Evolutionary conservation across 1,284 basidiomycete genomes (phyloP).

Genomic region (Irpex rosettiformis): DNA sequence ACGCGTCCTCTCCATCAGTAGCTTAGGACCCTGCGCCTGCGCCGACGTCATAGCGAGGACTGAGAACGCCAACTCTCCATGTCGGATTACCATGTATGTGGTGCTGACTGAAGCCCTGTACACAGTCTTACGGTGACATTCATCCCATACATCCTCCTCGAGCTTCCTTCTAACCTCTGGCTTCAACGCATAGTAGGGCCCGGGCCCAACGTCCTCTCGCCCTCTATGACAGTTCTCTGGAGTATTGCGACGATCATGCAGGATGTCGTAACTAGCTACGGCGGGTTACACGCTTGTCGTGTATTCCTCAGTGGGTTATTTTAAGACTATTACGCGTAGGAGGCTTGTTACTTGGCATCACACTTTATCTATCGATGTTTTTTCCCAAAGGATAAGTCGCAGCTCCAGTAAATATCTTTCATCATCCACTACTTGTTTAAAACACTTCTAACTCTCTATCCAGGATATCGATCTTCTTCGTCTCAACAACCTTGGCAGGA

Average conservation of each 20-base stretch:
- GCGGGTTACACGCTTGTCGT: constrained; percentile 53
- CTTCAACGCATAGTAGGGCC: constrained; percentile 55
- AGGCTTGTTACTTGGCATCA: constrained; percentile 55
- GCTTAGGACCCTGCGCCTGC: no score
- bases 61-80: constrained; percentile 8
- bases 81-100: constrained; percentile 15
- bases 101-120: neutral
- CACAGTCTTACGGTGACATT: neutral
- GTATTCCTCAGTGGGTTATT: constrained; percentile 64
- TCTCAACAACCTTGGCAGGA: constrained; percentile 2
- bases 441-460: neutral
- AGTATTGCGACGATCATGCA: constrained; percentile 52
- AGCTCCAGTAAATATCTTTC: constrained; percentile 40
- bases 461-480: constrained; percentile 6
- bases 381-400: constrained; percentile 55
- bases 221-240: constrained; percentile 54
- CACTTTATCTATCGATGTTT: constrained; percentile 55
- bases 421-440: neutral
- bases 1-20: no score
- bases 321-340: constrained; percentile 43
- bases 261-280: constrained; percentile 42
- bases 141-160: constrained; percentile 56
- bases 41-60: constrained; percentile 12
- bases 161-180: constrained; percentile 58
- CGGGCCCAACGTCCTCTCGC: constrained; percentile 55